phyloP scores from a whole-genome alignment of 768 basidiomycete species.

The Xerocomellus chrysenteron region DNA sequence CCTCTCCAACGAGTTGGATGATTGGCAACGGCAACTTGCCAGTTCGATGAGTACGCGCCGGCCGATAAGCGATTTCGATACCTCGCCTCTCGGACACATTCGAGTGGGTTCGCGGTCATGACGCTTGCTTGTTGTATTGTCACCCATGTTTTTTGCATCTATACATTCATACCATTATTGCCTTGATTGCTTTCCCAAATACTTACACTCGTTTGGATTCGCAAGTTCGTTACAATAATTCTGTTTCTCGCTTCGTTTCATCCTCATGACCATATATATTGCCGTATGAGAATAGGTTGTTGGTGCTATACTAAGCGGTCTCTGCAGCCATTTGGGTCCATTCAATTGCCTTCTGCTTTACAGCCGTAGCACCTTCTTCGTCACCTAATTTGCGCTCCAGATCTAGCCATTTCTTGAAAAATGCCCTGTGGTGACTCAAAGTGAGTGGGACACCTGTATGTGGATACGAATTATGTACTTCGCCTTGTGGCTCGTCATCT shows the following conservation, averaged over 20 bases:
- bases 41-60: slow-evolving; percentile 75
- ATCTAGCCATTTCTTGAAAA: slow-evolving; percentile 98
- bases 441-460: slow-evolving; percentile 1
- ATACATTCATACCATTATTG: slow-evolving; percentile 37
- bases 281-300: slow-evolving; percentile 26
- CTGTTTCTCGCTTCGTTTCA: slow-evolving; percentile 34
- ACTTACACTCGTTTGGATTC: slow-evolving; percentile 60
- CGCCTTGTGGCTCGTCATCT: slow-evolving; percentile 93
- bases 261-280: slow-evolving; percentile 36
- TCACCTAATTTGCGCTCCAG: slow-evolving; percentile 86
- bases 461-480: slow-evolving; percentile 62
- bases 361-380: slow-evolving; percentile 72
- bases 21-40: slow-evolving; percentile 83
- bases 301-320: slow-evolving; percentile 14
- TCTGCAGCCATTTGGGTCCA: slow-evolving; percentile 72
- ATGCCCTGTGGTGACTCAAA: slow-evolving; percentile 50
- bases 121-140: slow-evolving; percentile 21
- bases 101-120: slow-evolving; percentile 59
- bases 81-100: slow-evolving; percentile 51
- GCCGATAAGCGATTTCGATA: slow-evolving; percentile 71
- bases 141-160: slow-evolving; percentile 30
- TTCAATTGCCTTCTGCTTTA: slow-evolving; percentile 88
- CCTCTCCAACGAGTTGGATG: slow-evolving; percentile 78
- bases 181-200: slow-evolving; percentile 34
- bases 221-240: slow-evolving; percentile 38